Percentiles rank a stretch among this genome's conserved stretches.
Evolutionary conservation across 148 eudicot species (phyloP).

Genomic region (Talinum fruticosum): DNA sequence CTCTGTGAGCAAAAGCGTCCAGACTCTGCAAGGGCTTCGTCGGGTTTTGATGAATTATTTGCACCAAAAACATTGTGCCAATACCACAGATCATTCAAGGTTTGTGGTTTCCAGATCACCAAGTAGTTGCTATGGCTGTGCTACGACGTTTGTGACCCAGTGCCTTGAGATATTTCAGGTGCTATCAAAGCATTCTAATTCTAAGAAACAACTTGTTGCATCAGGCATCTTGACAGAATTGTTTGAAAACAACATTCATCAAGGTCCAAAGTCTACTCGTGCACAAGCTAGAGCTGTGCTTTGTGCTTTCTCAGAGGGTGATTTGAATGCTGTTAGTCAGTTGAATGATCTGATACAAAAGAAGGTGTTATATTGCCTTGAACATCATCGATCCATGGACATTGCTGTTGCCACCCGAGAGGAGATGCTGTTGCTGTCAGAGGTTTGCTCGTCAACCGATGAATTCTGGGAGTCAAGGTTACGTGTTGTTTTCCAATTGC

Average conservation of each 20-base stretch:
- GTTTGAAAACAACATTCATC: conserved; percentile 97
- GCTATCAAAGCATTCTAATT: conserved; percentile 80
- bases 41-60: conserved; percentile 92
- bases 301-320: conserved; percentile 97
- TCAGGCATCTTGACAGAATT: conserved; percentile 88
- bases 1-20: conserved; percentile 99
- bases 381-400: conserved; percentile 99
- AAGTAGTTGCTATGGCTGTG: conserved; percentile 98
- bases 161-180: conserved; percentile 95
- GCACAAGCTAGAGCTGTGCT: conserved; percentile 97
- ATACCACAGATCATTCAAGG: conserved; percentile 55
- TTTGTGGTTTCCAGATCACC: conserved; percentile 83
- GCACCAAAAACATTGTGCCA: conserved; percentile 72
- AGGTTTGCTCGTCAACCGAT: conserved; percentile 91
- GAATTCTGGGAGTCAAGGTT: conserved; percentile 98
- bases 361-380: conserved; percentile 92
- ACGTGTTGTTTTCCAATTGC: conserved; percentile 90
- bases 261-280: conserved; percentile 95
- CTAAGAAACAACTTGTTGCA: conserved; percentile 91
- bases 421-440: conserved; percentile 90
- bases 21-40: conserved; percentile 98
- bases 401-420: conserved; percentile 91
- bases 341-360: conserved; percentile 84
- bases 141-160: conserved; percentile 87
- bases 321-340: conserved; percentile 77